These are phyloP conservation scores for Byssothecium circinans DNA, from an alignment of 2,329 filamentous ascomycete genomes.

Conservation along the genomic window DNA sequence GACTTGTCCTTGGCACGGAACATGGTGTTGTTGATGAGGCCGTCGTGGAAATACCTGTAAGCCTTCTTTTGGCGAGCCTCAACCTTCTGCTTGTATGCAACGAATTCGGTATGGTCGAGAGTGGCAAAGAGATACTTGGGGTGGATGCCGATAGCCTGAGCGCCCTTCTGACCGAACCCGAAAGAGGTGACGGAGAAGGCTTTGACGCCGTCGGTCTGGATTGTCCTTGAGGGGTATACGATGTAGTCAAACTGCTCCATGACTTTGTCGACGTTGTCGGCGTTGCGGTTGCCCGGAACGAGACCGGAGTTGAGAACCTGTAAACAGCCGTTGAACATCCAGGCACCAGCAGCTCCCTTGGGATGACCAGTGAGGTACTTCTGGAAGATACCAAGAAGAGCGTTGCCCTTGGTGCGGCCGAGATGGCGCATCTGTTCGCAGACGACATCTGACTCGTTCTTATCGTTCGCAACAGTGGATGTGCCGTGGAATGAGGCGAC, in stretches of 20 bases:
- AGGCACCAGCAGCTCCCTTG: slow-evolving; percentile 97
- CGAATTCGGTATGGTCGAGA: slow-evolving; percentile 84
- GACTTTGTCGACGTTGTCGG: slow-evolving; percentile 92
- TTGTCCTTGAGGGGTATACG: slow-evolving; percentile 90
- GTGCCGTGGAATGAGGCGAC: slow-evolving; percentile 99
- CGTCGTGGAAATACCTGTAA: slow-evolving; percentile 98
- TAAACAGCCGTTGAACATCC: slow-evolving; percentile 99
- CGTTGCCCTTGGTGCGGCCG: slow-evolving; percentile 94
- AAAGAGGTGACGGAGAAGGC: slow-evolving; percentile 99
- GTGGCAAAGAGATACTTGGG: slow-evolving; percentile 93
- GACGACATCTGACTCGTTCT: slow-evolving; percentile 98
- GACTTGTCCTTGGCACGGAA: slow-evolving; percentile 94
- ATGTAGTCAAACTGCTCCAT: slow-evolving; percentile 99
- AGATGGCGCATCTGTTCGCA: slow-evolving; percentile 95
- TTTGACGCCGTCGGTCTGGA: slow-evolving; percentile 98
- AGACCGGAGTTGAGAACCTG: slow-evolving; percentile 93
- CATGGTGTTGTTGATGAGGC: slow-evolving; percentile 94
- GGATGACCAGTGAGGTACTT: slow-evolving; percentile 98
- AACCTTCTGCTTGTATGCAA: slow-evolving; percentile 83
- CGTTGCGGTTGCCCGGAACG: slow-evolving; percentile 95
- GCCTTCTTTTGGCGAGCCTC: slow-evolving; percentile 96
- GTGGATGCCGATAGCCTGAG: slow-evolving; percentile 95
- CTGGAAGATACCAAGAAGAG: slow-evolving; percentile 95
- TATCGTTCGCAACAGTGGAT: slow-evolving; percentile 97
- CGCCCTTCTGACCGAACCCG: slow-evolving; percentile 98